Conservation (phyloP, 306 rosid species). For the Delonix regia region DNA sequence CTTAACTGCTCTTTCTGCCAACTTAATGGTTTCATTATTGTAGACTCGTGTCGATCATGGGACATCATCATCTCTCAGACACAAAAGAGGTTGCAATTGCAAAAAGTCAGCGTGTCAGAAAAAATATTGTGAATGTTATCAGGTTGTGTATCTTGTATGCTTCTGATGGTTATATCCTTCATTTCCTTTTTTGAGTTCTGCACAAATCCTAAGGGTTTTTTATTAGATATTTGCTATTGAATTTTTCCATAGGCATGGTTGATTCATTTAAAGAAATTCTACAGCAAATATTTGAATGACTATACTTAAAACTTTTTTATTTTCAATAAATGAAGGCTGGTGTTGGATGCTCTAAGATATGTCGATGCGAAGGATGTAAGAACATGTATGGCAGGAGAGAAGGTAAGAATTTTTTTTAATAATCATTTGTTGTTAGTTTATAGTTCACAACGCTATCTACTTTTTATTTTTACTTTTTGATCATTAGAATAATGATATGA, state of each 20-base stretch:
- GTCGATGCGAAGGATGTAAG: constrained; percentile 73
- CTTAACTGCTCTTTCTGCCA: neutral
- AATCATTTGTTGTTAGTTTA: constrained; percentile 22
- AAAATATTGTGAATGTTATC: constrained; percentile 85
- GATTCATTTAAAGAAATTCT: neutral
- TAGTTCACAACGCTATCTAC: neutral
- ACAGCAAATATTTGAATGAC: no score
- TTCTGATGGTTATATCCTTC: no score
- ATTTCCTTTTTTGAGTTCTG: no score
- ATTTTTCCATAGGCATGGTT: no score
- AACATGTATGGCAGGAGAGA: constrained; percentile 64
- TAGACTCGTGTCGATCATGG: constrained; percentile 13
- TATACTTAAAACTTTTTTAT: no score
- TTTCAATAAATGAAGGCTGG: constrained; percentile 47
- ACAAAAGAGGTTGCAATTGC: constrained; percentile 81
- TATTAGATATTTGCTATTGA: no score
- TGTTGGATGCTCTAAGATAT: constrained; percentile 76
- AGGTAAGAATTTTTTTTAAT: constrained; percentile 49
- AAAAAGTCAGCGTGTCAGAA: constrained; percentile 72
- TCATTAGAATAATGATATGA: constrained; percentile 7
- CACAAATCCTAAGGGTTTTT: no score
- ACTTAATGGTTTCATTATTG: no score
- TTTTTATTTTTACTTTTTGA: neutral
- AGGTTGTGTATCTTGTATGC: constrained; percentile 45
- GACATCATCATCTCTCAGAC: constrained; percentile 71